Percentiles rank a stretch among this genome's conserved stretches.
Conservation (phyloP, 805 yeast genomes). For the Metschnikowia peoriensis region DNA sequence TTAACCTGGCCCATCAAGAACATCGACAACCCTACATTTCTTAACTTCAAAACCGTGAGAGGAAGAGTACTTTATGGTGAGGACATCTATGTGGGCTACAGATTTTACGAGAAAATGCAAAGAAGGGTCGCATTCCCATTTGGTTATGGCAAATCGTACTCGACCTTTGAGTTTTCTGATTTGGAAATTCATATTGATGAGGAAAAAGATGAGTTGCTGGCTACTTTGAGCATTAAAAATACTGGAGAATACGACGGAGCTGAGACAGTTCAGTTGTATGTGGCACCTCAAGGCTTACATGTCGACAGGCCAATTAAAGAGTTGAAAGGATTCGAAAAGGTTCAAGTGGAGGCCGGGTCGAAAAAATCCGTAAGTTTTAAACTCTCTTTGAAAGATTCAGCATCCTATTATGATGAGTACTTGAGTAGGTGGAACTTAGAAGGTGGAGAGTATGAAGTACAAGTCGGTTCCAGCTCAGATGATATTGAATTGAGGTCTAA, state of each 20-base stretch:
- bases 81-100: slow-evolving; percentile 63
- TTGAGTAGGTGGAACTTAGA: slow-evolving; percentile 50
- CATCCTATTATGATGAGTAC: slow-evolving; percentile 54
- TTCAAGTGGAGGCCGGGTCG: slow-evolving; percentile 45
- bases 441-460: slow-evolving; percentile 48
- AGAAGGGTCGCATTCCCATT: slow-evolving; percentile 54
- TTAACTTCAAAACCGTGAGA: slow-evolving; percentile 49
- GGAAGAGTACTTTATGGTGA: slow-evolving; percentile 63
- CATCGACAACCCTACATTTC: slow-evolving; percentile 56
- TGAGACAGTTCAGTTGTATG: slow-evolving; percentile 57
- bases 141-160: slow-evolving; percentile 63
- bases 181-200: slow-evolving; percentile 27
- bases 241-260: slow-evolving; percentile 49
- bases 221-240: slow-evolving; percentile 44
- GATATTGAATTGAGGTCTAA: slow-evolving; percentile 19
- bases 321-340: slow-evolving; percentile 56
- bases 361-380: slow-evolving; percentile 33
- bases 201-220: slow-evolving; percentile 27
- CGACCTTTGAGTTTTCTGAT: slow-evolving; percentile 44
- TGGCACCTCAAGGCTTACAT: slow-evolving; percentile 36
- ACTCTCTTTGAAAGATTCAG: slow-evolving; percentile 48
- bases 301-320: slow-evolving; percentile 57
- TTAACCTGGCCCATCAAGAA: slow-evolving; percentile 51
- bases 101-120: slow-evolving; percentile 54
- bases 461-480: slow-evolving; percentile 43